A percentile compares a stretch with the other conserved stretches of the same genome.
Conservation (phyloP, 306 rosid genomes). For the Dalbergia cochinchinensis region DNA sequence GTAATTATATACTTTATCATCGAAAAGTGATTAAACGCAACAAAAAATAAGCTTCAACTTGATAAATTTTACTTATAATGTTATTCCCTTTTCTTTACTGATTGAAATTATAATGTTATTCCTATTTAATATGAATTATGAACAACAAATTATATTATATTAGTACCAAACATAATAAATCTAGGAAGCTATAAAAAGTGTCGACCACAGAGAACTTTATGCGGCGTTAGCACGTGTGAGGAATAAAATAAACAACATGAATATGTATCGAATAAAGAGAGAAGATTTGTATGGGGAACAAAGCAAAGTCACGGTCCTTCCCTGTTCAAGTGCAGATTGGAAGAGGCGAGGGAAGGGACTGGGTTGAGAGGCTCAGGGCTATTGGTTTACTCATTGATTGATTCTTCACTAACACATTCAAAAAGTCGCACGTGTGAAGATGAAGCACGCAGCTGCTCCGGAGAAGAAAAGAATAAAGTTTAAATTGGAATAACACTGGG, state of each 20-base stretch:
- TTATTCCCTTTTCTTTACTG: no score
- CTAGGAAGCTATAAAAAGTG: not conserved
- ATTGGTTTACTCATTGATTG: no score
- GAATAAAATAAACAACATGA: not conserved
- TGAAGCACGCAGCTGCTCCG: not conserved
- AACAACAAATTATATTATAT: not conserved
- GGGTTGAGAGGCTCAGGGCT: no score
- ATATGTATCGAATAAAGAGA: not conserved
- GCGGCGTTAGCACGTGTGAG: not conserved
- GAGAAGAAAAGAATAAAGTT: constrained; percentile 15
- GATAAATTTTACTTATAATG: no score
- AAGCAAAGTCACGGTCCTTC: constrained; percentile 22
- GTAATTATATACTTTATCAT: no score
- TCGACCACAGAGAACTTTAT: not conserved
- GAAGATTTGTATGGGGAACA: not conserved
- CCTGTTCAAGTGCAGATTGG: not conserved
- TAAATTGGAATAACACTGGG: not conserved
- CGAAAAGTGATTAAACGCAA: no score
- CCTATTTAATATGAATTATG: not conserved
- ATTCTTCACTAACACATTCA: no score
- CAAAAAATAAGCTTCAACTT: no score
- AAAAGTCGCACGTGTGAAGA: not conserved
- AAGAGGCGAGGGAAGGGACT: no score
- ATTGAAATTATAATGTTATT: not conserved
- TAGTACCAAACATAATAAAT: not conserved